A percentile compares a stretch with the other conserved stretches of the same genome.
These are phyloP conservation scores for Clitopilus hobsonii DNA, from an alignment of 768 basidiomycete genomes.

Conservation along the genomic window DNA sequence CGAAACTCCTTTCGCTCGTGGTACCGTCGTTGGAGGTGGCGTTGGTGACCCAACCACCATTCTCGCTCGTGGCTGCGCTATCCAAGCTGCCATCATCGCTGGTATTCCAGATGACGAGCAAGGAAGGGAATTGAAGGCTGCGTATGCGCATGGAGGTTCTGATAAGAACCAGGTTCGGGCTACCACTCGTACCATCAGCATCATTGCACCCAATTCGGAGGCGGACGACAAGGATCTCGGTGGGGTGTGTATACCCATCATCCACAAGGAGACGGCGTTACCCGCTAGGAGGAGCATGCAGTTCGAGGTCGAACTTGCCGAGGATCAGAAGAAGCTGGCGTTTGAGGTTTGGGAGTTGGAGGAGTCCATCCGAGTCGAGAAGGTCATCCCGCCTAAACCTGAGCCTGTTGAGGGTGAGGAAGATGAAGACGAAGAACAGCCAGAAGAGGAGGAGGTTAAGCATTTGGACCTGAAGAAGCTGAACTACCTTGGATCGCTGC, in stretches of 20 bases:
- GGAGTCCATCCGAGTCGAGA: constrained; percentile 63
- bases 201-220: constrained; percentile 49
- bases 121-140: constrained; percentile 44
- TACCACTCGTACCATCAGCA: constrained; percentile 59
- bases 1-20: constrained; percentile 60
- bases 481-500: constrained; percentile 38
- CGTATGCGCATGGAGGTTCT: constrained; percentile 21
- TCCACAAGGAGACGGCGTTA: constrained; percentile 67
- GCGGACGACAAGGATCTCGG: constrained; percentile 41
- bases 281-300: constrained; percentile 59
- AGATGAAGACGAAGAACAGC: constrained; percentile 55
- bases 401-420: constrained; percentile 44
- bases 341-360: constrained; percentile 78
- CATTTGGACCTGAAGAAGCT: constrained; percentile 57
- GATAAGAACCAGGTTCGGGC: constrained; percentile 42
- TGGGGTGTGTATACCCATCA: constrained; percentile 61
- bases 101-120: constrained; percentile 40
- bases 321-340: constrained; percentile 42
- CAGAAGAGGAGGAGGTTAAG: constrained; percentile 57
- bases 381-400: constrained; percentile 39
- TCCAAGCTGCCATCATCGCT: constrained; percentile 65
- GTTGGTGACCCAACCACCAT: constrained; percentile 75
- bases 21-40: constrained; percentile 68
- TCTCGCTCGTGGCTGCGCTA: constrained; percentile 70
- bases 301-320: constrained; percentile 50